Evolutionary conservation across 2,329 filamentous ascomycete genomes (phyloP), one percentile per base, ranked within the genome.

Genomic region (Nothopassalora personata): DNA sequence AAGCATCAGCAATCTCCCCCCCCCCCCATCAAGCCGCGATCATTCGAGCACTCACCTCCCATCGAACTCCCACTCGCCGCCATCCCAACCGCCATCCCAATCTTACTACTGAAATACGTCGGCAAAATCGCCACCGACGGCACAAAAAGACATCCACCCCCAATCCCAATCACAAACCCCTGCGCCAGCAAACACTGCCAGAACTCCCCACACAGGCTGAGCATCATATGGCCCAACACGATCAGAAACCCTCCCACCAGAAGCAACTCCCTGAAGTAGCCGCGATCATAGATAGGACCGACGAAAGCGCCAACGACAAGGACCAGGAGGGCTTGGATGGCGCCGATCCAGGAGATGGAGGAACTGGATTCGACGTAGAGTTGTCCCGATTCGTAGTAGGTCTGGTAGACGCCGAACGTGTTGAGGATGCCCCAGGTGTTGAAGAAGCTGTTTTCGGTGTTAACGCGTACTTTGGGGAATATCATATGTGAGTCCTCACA

Each of bases 151-250:
- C 59, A 65, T 2, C 78, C 79, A 0, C 73, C 71, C 23, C 79
- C 79, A 11, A 79, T 70, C 27, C 79, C 78, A 50, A 79, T 75
- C 64, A 77, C 78, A 53, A 81, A 72, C 0, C 74, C 79, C 62
- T 82, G 79, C 1, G 78, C 74, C 15, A 82, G 75, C 7, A 82
- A 70, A 9, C 80, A 74, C 61, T 81, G 78, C 72, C 75, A 81
- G 73, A 79, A 81, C 49, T 71, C 62, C 2, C 67, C 72, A 58
- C 77, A 79, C 6, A 81, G 70, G 45, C 74, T 77, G 1, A 81
- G 69, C 78, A 81, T 81, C 78, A 81, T 81, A 53, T 78, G 74
- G 4, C 79, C 80, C 36, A 81, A 72, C 3, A 81, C 76, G 5
- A 80, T 68, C 47, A 80, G 60, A 59, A 80, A 69, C 9, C 73